These are phyloP conservation scores for Cercospora sp. DNA, from an alignment of 2,329 filamentous ascomycete genomes.

Conservation along the genomic window DNA sequence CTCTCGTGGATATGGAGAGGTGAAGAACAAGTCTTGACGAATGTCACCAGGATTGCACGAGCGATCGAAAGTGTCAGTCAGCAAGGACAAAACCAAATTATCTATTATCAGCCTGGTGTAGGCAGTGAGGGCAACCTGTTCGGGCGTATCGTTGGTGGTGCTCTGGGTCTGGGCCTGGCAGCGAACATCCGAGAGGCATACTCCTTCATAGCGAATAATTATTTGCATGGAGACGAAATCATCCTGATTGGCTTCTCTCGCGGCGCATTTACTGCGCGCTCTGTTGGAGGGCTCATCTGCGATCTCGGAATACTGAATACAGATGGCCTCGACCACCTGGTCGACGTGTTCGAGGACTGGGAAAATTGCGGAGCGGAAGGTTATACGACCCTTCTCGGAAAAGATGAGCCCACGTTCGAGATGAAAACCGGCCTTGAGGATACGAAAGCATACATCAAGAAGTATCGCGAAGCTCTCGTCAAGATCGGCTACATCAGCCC, in stretches of 20 bases:
- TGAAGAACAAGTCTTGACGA: conserved; percentile 33
- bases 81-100: conserved; percentile 38
- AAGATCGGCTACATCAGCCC: conserved; percentile 12
- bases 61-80: conserved; percentile 37
- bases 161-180: conserved; percentile 37
- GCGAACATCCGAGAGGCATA: conserved; percentile 62
- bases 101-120: conserved; percentile 41
- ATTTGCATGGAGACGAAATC: conserved; percentile 42
- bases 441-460: conserved; percentile 29
- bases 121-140: conserved; percentile 37
- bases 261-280: conserved; percentile 48
- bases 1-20: conserved; percentile 21
- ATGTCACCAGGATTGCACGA: conserved; percentile 39
- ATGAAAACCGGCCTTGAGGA: conserved; percentile 19
- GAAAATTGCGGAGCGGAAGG: conserved; percentile 31
- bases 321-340: conserved; percentile 34
- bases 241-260: conserved; percentile 49
- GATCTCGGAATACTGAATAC: conserved; percentile 46
- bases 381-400: conserved; percentile 28
- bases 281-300: conserved; percentile 46
- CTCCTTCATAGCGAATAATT: conserved; percentile 62
- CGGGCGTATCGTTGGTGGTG: conserved; percentile 36
- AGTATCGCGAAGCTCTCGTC: conserved; percentile 30
- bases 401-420: conserved; percentile 17
- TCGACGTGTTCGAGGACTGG: conserved; percentile 38